Evolutionary conservation across 345 rosid genomes (phyloP), one percentile per base, ranked within the genome.

Genomic region (Durio zibethinus): DNA sequence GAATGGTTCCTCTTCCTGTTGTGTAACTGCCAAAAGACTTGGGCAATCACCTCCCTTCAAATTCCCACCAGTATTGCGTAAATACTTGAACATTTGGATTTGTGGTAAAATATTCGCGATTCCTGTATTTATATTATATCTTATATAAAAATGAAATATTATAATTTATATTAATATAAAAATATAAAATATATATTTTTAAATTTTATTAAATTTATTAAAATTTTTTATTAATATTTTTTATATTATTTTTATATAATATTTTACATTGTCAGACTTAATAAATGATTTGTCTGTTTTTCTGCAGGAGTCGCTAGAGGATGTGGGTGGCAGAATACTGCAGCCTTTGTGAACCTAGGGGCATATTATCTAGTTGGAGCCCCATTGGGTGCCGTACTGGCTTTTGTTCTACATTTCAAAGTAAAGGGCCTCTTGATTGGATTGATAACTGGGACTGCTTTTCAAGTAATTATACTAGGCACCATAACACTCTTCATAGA

Each of bases 301-400:
- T 59, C 25, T 42, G 9, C 80, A 82, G 86, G 90, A 18, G 76
- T 56, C 45, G 81, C 78, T 2, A 82, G 91, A 54, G 89, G 89
- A 74, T 73, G 91, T 69, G 88, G 87, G 48, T 78, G 87, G 91
- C 88, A 82, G 66, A 79, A 79, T 11, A 57, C 78, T 1, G 89
- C 89, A 20, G 88, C 88, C 7, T 56, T 54, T 33, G 80, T 77
- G 15, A 85, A 84, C 59, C 79, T 87, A 4, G 86, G 83, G 4
- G 86, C 89, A 14, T 88, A 76, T 76, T 76, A 84, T 33, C 52
- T 86, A 0, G 43, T 80, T 3, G 91, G 88, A 29, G 56, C 79
- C 60, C 88, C 84, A 1, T 18, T 54, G 0, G 82, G 75, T 10
- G 63, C 66, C 0, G 56, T 84, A 7, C 59, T 86, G 48, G 91